Conservation (phyloP, 495 filamentous ascomycete genomes). For the Xylaria sp. region DNA sequence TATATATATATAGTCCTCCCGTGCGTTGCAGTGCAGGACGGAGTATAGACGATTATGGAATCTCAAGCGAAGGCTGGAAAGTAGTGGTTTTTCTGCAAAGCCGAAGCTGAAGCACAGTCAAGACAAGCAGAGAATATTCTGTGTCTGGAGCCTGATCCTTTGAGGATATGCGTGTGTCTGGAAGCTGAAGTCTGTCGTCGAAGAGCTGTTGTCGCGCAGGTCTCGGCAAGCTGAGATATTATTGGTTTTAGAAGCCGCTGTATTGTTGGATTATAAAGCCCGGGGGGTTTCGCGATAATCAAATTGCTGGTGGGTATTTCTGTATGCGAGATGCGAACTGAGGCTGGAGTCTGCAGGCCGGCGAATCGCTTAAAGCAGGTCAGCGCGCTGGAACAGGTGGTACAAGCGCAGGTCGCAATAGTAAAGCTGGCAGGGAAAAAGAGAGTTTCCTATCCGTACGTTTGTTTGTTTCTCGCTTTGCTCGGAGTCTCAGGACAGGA, state of each 20-base stretch:
- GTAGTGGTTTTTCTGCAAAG: conserved; percentile 12
- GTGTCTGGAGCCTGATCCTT: conserved; percentile 34
- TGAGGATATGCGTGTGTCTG: conserved; percentile 27
- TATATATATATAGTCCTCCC: background rate
- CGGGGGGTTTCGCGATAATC: conserved; percentile 32
- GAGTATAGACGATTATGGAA: conserved; percentile 25
- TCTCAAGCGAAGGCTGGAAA: conserved; percentile 39
- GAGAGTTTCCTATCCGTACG: conserved; percentile 23
- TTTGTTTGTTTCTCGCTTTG: conserved; percentile 30
- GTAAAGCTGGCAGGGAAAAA: conserved; percentile 31
- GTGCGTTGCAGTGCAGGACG: conserved; percentile 27
- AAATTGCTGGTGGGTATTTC: conserved; percentile 24
- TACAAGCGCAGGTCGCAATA: conserved; percentile 37
- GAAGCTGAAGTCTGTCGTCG: conserved; percentile 29
- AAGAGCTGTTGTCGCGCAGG: conserved; percentile 37
- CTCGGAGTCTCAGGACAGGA: conserved; percentile 23
- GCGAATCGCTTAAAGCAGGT: conserved; percentile 39
- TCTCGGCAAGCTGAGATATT: conserved; percentile 42
- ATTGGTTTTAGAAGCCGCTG: conserved; percentile 40
- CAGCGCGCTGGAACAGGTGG: conserved; percentile 43
- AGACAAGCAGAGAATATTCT: conserved; percentile 44
- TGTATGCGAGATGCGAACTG: conserved; percentile 26
- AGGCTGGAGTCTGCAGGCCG: conserved; percentile 34
- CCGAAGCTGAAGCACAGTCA: conserved; percentile 35
- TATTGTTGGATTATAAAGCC: conserved; percentile 38